These are phyloP conservation scores for Talaromyces borbonicus DNA, from an alignment of 495 filamentous ascomycete genomes.

Conservation along the genomic window DNA sequence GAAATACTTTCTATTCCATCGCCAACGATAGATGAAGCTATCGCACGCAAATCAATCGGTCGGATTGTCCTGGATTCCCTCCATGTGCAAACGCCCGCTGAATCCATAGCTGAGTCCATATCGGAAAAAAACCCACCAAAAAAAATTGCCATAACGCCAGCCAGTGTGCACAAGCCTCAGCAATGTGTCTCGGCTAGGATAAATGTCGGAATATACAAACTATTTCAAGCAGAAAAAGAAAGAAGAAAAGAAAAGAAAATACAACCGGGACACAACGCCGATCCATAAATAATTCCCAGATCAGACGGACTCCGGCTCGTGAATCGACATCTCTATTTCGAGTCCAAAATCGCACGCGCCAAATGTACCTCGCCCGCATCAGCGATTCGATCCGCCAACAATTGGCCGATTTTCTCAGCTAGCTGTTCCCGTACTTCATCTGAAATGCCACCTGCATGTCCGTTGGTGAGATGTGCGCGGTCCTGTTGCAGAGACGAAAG, in stretches of 20 bases:
- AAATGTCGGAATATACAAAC: neutral
- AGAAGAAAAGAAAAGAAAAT: neutral
- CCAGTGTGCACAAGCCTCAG: no score
- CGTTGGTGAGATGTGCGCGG: slow-evolving; percentile 30
- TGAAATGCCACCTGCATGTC: slow-evolving; percentile 33
- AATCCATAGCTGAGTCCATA: neutral
- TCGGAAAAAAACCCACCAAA: neutral
- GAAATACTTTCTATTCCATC: no score
- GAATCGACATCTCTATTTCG: slow-evolving; percentile 4
- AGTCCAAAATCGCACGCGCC: slow-evolving; percentile 26
- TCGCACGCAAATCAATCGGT: no score
- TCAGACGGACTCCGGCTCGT: no score
- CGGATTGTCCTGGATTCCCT: no score
- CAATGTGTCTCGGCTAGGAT: neutral
- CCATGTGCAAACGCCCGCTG: no score
- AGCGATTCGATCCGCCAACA: slow-evolving; percentile 43
- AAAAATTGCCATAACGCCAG: neutral
- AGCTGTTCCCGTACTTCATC: slow-evolving; percentile 45
- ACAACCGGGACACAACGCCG: no score
- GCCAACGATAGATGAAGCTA: no score
- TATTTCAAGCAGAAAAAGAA: neutral
- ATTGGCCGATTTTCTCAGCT: slow-evolving; percentile 48
- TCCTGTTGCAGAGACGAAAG: slow-evolving; percentile 38
- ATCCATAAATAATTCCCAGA: no score
- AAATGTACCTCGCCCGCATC: slow-evolving; percentile 36